Base-by-base conservation (phyloP, 345 rosid genomes). In the Trapa incisa region DNA sequence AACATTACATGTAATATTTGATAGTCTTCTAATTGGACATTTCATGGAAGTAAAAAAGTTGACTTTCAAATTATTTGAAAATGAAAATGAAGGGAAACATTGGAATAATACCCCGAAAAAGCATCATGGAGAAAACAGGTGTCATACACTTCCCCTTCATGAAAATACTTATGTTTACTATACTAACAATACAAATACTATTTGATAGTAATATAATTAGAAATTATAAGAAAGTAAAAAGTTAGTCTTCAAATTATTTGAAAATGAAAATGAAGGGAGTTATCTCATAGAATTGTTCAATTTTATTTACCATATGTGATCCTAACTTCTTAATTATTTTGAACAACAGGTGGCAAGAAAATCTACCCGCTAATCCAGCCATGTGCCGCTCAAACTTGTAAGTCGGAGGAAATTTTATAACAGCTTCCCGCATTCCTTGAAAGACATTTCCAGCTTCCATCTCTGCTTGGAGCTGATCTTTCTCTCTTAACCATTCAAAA, bases 351-450 rank as follows among this genome's bases (percentile, higher is more conserved):
- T 4, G 11, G 13, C 48, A 45, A 7, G 57, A 43, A 35, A 68
- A 60, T 42, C 3, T 84, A 95, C 99, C 99, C 85, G 87, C 92
- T 80, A 91, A 79, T 71, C 99, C 99, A 37, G 89, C 85, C 39
- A 75, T 80, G 70, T 86, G 82, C 80, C 84, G 90, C 70, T 89
- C 96, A 76, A 95, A 95, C 77, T 95, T 95, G 80, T 91, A 95
- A 45, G 99, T 95, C 39, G 99, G 99, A 79, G 98, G 99, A 75
- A 91, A 95, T 67, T 78, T 85, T 76, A 91, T 87, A 75, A 88
- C 70, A 12, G 98, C 99, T 78, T 95, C 99, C 22, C 97, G 96
- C 99, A 95, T 95, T 73, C 98, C 98, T 81, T 91, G 98, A 74
- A 95, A 95, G 80, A 91, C 99, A 81, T 80, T 91, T 53, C 97